Percentiles rank a stretch among this genome's conserved stretches.
Evolutionary conservation across 129 eudicot genomes (phyloP).

Genomic region (Daucus carota): DNA sequence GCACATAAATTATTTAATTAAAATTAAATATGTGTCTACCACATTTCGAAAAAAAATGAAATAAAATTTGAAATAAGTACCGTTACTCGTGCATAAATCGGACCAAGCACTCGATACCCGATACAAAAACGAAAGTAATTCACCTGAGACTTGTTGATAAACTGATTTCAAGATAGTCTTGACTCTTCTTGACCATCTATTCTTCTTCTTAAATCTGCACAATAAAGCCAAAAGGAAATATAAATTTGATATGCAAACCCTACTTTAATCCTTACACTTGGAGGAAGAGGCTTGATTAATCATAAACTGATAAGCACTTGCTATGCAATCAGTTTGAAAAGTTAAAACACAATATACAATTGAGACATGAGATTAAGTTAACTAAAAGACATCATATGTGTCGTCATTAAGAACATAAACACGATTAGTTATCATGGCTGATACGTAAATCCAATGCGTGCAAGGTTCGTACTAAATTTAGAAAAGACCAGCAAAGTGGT

Average conservation of each 20-base stretch:
- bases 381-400: background rate
- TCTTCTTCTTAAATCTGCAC: too few species aligned
- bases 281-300: background rate
- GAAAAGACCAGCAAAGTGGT: background rate
- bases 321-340: background rate
- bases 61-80: too few species aligned
- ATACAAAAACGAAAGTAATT: too few species aligned
- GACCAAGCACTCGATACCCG: too few species aligned
- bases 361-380: background rate
- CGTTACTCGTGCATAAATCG: too few species aligned
- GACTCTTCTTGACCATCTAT: too few species aligned
- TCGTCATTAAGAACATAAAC: conserved; percentile 3
- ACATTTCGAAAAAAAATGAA: too few species aligned
- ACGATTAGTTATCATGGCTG: background rate
- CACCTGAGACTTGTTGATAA: too few species aligned
- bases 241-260: background rate
- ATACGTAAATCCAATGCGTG: conserved; percentile 2
- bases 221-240: background rate
- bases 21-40: too few species aligned
- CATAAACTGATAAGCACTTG: background rate
- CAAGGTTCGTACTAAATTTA: conserved; percentile 11
- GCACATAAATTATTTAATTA: too few species aligned
- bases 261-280: background rate
- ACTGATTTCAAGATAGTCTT: too few species aligned
- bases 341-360: background rate